Evolutionary conservation across 441 rosid species (phyloP).

Genomic region (Gossypium gossypioides): DNA sequence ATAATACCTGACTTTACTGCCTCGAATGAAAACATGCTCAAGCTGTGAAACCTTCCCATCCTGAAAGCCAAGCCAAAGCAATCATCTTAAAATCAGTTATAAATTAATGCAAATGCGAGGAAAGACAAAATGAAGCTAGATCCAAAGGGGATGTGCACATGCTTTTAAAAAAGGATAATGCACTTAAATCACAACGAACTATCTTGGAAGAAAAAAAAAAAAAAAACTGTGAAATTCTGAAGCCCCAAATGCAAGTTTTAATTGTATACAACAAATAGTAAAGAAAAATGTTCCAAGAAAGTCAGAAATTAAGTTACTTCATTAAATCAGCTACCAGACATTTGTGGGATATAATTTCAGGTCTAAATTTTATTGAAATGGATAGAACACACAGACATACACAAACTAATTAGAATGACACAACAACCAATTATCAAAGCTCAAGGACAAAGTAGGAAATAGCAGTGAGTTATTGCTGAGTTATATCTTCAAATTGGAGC

Average conservation of each 20-base stretch:
- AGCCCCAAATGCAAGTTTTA: neutral
- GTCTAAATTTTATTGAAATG: slow-evolving; percentile 1
- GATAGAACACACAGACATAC: neutral
- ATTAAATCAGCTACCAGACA: neutral
- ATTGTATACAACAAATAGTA: neutral
- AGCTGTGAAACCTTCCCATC: slow-evolving; percentile 95
- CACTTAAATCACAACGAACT: neutral
- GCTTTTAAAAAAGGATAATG: neutral
- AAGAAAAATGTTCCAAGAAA: neutral
- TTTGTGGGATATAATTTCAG: neutral
- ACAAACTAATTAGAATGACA: neutral
- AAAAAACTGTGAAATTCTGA: neutral
- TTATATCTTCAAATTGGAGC: neutral
- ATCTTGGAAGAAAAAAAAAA: neutral
- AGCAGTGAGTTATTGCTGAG: neutral
- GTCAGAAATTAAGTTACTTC: neutral
- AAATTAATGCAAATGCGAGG: neutral
- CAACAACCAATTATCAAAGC: neutral
- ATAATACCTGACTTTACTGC: slow-evolving; percentile 91
- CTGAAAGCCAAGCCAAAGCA: slow-evolving; percentile 28
- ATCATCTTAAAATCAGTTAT: slow-evolving; percentile 2
- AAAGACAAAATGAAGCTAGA: neutral
- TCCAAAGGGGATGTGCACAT: neutral
- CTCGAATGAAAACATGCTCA: slow-evolving; percentile 93
- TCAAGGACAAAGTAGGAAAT: neutral